phyloP scores from a whole-genome alignment of 768 basidiomycete genomes.

The Psilocybe cyanescens region DNA sequence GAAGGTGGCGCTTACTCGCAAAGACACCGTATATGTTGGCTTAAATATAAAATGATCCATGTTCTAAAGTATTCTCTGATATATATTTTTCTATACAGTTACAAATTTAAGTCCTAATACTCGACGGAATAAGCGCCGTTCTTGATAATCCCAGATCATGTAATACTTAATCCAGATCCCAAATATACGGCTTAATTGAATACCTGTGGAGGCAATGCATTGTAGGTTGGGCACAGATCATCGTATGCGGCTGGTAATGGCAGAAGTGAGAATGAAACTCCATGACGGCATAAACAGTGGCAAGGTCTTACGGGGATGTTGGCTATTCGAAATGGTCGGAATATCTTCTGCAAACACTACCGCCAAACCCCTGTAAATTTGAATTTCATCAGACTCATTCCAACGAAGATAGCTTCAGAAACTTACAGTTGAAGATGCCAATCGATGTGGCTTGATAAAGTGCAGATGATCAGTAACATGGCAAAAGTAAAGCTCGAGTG shows the following conservation, averaged over 20 bases:
- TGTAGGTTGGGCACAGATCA: background rate
- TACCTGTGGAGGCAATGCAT: background rate
- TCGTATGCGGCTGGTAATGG: background rate
- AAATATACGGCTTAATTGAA: background rate
- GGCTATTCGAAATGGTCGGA: constrained; percentile 9
- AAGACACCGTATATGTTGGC: too few species aligned
- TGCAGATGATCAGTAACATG: background rate
- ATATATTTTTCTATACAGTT: too few species aligned
- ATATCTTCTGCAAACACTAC: constrained; percentile 38
- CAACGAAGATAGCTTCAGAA: background rate
- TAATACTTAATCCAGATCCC: too few species aligned
- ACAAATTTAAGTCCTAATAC: too few species aligned
- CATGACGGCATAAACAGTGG: background rate
- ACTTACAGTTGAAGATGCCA: constrained; percentile 8
- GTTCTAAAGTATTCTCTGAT: too few species aligned
- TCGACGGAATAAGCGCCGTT: too few species aligned
- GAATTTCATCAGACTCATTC: background rate
- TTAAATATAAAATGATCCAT: too few species aligned
- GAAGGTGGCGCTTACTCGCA: too few species aligned
- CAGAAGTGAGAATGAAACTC: background rate
- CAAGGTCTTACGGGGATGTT: constrained; percentile 24
- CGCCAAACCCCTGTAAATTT: constrained; percentile 31
- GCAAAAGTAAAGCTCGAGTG: background rate
- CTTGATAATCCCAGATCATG: too few species aligned
- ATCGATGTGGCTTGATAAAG: background rate